These are phyloP conservation scores for Paecilomyces formosus DNA, from an alignment of 2,329 filamentous ascomycete genomes.

Conservation along the genomic window DNA sequence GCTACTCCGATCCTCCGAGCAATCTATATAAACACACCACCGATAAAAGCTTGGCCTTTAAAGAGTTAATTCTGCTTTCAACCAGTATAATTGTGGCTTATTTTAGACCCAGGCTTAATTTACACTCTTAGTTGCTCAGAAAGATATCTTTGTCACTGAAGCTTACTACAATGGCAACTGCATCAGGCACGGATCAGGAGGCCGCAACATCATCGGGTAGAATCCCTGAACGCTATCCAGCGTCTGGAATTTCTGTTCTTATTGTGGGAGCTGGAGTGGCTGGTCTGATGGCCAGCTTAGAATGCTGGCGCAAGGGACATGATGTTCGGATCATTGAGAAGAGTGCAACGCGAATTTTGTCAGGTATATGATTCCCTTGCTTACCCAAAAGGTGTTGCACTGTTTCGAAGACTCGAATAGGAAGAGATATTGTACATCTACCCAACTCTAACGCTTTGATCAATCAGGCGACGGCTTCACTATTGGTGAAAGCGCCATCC, in stretches of 20 bases:
- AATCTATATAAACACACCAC: not conserved
- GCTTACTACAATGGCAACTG: not conserved
- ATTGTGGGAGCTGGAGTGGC: conserved; percentile 20
- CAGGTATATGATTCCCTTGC: not conserved
- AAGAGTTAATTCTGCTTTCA: not conserved
- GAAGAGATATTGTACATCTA: not conserved
- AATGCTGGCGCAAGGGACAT: conserved; percentile 22
- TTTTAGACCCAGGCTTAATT: not conserved
- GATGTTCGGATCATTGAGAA: conserved; percentile 18
- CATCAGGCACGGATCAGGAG: not conserved
- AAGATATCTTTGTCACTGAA: not conserved
- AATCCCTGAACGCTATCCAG: conserved; percentile 1
- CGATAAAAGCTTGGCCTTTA: not conserved
- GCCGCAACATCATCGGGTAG: not conserved
- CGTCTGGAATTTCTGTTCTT: conserved; percentile 12
- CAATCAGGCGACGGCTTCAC: conserved; percentile 15
- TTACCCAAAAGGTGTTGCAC: not conserved
- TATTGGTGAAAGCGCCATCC: conserved; percentile 9
- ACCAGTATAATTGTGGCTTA: not conserved
- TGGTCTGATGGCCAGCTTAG: conserved; percentile 17
- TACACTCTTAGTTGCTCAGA: not conserved
- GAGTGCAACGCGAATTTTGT: not conserved
- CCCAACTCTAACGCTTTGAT: not conserved
- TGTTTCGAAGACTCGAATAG: not conserved
- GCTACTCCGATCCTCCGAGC: not conserved